Base-by-base conservation (phyloP, 2,329 filamentous ascomycete genomes). In the Atkinsonella texensis region DNA sequence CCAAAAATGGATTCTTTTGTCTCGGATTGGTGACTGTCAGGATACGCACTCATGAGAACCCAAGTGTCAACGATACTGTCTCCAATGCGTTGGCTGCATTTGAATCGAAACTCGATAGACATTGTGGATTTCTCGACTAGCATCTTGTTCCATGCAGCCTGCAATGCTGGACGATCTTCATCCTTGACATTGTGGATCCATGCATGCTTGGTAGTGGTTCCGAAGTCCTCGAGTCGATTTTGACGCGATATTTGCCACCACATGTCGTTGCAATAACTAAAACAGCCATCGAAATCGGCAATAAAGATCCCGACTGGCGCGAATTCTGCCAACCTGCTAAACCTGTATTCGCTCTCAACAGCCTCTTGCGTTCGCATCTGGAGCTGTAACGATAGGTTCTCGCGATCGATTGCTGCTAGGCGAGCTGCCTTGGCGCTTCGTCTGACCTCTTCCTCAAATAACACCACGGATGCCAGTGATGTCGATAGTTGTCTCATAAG, bases 271-370 rank as follows among this genome's bases (percentile, higher is more conserved):
- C 51, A 53, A 31, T 53, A 91, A 6, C 77, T 86, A 58, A 91
- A 85, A 20, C 76, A 71, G 2, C 87, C 87, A 41, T 74, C 66
- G 1, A 79, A 74, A 59, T 89, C 78, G 17, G 86, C 85, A 58
- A 91, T 90, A 64, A 90, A 91, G 68, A 93, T 84, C 28, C 87
- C 87, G 1, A 90, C 87, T 0, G 87, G 87, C 0, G 85, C 85
- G 56, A 89, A 87, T 61, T 90, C 87, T 2, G 87, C 86, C 84
- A 91, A 88, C 43, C 85, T 76, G 1, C 85, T 88, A 62, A 93
- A 91, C 53, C 31, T 45, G n/a, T 53, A 53, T 39, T 53, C 51
- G 20, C 48, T 53, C 48, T 53, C 51, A 11, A 53, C 51, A 11
- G 51, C 51, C 28, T 53, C 51, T 38, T 53, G 51, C 8, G 51